Conservation (phyloP, 2,329 filamentous ascomycete genomes). For the Knufia petricola region DNA sequence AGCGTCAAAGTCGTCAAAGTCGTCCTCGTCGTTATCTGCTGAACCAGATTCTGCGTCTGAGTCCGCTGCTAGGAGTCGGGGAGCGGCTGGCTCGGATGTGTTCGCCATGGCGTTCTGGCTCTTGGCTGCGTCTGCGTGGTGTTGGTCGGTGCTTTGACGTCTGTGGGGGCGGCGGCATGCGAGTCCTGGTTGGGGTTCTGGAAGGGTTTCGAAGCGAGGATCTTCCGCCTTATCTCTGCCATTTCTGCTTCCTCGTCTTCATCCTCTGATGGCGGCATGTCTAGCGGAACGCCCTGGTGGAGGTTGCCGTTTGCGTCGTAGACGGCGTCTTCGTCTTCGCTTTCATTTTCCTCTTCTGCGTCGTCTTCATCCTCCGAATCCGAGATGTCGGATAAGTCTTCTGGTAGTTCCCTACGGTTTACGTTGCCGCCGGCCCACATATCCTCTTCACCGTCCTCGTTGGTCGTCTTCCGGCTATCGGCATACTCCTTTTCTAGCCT, state of each 20-base stretch:
- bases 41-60: slow-evolving; percentile 63
- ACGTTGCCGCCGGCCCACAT: slow-evolving; percentile 87
- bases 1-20: slow-evolving; percentile 64
- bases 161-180: slow-evolving; percentile 17
- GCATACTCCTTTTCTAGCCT: slow-evolving; percentile 83
- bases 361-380: slow-evolving; percentile 34
- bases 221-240: slow-evolving; percentile 80
- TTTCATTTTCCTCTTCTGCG: slow-evolving; percentile 38
- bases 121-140: slow-evolving; percentile 52
- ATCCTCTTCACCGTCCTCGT: slow-evolving; percentile 45
- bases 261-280: slow-evolving; percentile 69
- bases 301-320: slow-evolving; percentile 40
- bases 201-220: slow-evolving; percentile 88
- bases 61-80: slow-evolving; percentile 37
- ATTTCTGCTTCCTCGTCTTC: slow-evolving; percentile 80
- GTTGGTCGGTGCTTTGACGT: slow-evolving; percentile 46
- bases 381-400: slow-evolving; percentile 31
- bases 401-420: slow-evolving; percentile 54
- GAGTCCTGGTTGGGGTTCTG: slow-evolving; percentile 40
- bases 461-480: slow-evolving; percentile 58
- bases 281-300: slow-evolving; percentile 41
- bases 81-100: neutral
- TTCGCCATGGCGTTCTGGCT: slow-evolving; percentile 1
- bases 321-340: slow-evolving; percentile 36
- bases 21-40: slow-evolving; percentile 60